A percentile compares a stretch with the other conserved stretches of the same genome.
These are phyloP conservation scores for Colletotrichum incanum DNA, from an alignment of 2,329 filamentous ascomycete genomes.

Conservation along the genomic window DNA sequence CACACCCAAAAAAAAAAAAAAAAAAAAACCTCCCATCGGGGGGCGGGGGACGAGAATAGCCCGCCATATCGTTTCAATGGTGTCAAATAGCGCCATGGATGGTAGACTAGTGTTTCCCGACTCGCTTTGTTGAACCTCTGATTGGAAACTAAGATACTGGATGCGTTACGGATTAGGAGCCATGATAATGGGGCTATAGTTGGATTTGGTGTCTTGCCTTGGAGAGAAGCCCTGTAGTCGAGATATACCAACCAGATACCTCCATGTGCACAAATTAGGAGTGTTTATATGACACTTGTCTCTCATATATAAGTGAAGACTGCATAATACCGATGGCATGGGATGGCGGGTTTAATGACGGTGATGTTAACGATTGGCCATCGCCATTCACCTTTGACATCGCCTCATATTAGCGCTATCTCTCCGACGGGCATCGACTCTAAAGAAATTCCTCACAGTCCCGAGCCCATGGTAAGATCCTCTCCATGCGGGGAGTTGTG, in stretches of 20 bases:
- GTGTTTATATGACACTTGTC: neutral
- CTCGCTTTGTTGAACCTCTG: neutral
- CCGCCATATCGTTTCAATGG: neutral
- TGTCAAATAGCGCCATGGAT: neutral
- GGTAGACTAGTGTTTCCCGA: neutral
- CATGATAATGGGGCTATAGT: neutral
- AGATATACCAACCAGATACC: neutral
- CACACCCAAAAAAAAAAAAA: too few relatives aligned
- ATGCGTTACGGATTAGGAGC: neutral
- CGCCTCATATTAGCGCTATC: constrained; percentile 24
- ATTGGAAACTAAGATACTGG: neutral
- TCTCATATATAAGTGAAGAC: neutral
- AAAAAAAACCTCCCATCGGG: neutral
- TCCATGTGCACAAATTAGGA: neutral
- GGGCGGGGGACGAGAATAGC: constrained; percentile 2
- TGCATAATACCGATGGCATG: neutral
- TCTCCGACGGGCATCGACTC: neutral
- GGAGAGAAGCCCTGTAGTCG: neutral
- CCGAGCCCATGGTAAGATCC: constrained; percentile 25
- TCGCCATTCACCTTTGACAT: constrained; percentile 17
- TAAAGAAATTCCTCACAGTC: neutral
- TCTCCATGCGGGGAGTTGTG: constrained; percentile 8
- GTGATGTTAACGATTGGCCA: constrained; percentile 25
- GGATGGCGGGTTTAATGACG: neutral
- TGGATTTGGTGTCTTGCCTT: neutral